Percentiles rank a stretch among this genome's conserved stretches.
phyloP scores from a whole-genome alignment of 768 basidiomycete species.

The Hypsizygus marmoreus region DNA sequence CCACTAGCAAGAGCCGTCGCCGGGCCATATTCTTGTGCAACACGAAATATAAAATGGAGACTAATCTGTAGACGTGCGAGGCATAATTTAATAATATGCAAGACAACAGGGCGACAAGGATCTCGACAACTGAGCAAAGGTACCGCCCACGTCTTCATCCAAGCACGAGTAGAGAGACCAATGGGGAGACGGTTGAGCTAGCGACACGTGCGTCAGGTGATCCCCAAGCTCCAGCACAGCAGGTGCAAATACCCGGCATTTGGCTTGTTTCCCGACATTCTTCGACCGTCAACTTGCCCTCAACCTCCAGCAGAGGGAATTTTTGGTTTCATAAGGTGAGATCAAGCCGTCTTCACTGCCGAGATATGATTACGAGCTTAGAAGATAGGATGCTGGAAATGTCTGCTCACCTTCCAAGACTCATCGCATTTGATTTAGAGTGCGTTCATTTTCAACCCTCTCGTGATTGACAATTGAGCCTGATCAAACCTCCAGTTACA shows the following conservation, averaged over 20 bases:
- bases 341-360: too few relatives aligned
- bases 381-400: too few relatives aligned
- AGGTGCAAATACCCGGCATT: too few relatives aligned
- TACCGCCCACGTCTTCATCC: slow-evolving; percentile 23
- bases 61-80: slow-evolving; percentile 26
- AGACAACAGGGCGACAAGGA: slow-evolving; percentile 19
- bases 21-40: slow-evolving; percentile 48
- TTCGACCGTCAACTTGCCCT: too few relatives aligned
- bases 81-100: not conserved
- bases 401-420: slow-evolving; percentile 42
- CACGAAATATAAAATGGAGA: slow-evolving; percentile 43
- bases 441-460: slow-evolving; percentile 28
- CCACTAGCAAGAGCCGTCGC: slow-evolving; percentile 39
- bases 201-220: too few relatives aligned
- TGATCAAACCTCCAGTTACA: slow-evolving; percentile 57
- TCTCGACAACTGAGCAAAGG: slow-evolving; percentile 14
- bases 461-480: slow-evolving; percentile 1
- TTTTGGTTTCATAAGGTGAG: too few relatives aligned
- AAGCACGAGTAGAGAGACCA: not conserved
- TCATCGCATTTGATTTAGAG: slow-evolving; percentile 85
- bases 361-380: too few relatives aligned
- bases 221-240: too few relatives aligned
- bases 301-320: too few relatives aligned
- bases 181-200: too few relatives aligned
- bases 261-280: too few relatives aligned